Evolutionary conservation across 1,139 yeast genomes (phyloP), one percentile per base, ranked within the genome.

Genomic region (Suhomyces kunorum): DNA sequence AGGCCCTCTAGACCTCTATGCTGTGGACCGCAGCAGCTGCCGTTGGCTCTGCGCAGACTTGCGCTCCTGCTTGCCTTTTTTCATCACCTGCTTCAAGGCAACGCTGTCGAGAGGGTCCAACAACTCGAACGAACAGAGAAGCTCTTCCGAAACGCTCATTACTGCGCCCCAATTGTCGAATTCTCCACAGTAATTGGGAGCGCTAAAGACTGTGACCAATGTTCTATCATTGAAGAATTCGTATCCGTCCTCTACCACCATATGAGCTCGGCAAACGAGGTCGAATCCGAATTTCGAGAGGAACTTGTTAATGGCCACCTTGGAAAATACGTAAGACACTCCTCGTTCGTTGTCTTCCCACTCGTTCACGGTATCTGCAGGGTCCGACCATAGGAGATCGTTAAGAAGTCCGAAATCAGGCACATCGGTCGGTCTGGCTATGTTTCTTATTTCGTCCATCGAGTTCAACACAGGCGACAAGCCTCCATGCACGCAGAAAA

Each of bases 81-180:
- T 85, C 94, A 87, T 84, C 37, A 88, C 95, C 61, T 86, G 96
- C 61, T 90, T 89, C 63, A 92, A 76, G 2, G 97, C 97, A 26
- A 86, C 83, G 39, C 95, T 82, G 63, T 92, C 98, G 55, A 92
- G 73, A 7, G 98, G 98, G 64, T 92, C 96, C 45, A 92, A 71
- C 47, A 92, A 74, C 63, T 92, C 98, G 64, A 92, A 92, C 44
- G 92, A 83, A 63, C 98, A 92, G 46, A 92, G 69, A 48, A 92
- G 71, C 53, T 89, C 97, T 51, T 92, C 97, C 50, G 87, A 81
- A 13, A 92, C 98, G 54, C 95, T 82, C 98, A 92, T 92, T 2
- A 92, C 97, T 0, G 98, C 98, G 16, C 98, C 98, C 97, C 97
- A 92, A 59, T 92, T 92, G 61, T 92, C 98, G 56, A 92, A 92